These are phyloP conservation scores for Blastobotrys americana DNA, from an alignment of 805 yeast genomes.

Conservation along the genomic window DNA sequence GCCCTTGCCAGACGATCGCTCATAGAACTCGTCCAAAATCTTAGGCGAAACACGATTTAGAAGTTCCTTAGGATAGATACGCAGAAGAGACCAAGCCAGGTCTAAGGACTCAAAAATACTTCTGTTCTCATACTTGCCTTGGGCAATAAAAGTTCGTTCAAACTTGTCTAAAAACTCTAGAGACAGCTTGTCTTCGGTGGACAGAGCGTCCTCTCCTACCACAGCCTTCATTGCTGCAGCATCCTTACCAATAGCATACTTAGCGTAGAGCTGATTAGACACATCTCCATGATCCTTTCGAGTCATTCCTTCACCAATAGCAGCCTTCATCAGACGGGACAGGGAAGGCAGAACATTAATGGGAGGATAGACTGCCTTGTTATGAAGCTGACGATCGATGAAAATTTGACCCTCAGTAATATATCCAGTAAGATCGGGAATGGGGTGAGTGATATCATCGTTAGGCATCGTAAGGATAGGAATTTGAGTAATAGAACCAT, in stretches of 20 bases:
- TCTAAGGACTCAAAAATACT: slow-evolving; percentile 90
- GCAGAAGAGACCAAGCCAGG: slow-evolving; percentile 94
- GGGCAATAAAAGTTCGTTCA: slow-evolving; percentile 89
- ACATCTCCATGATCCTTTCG: slow-evolving; percentile 99
- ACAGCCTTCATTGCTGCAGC: slow-evolving; percentile 99
- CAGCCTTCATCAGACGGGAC: slow-evolving; percentile 97
- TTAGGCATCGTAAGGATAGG: slow-evolving; percentile 99
- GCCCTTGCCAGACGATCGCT: slow-evolving; percentile 43
- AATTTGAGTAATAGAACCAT: slow-evolving; percentile 98
- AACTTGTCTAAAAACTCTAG: slow-evolving; percentile 96
- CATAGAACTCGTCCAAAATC: slow-evolving; percentile 91
- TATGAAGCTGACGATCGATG: slow-evolving; percentile 90
- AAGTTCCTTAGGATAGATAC: slow-evolving; percentile 98
- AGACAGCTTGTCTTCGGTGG: slow-evolving; percentile 94
- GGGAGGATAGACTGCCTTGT: slow-evolving; percentile 98
- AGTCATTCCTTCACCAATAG: slow-evolving; percentile 99
- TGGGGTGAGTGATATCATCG: slow-evolving; percentile 99
- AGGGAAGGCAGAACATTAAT: slow-evolving; percentile 96
- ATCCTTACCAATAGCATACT: slow-evolving; percentile 98
- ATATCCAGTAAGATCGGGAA: slow-evolving; percentile 99
- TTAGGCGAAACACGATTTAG: slow-evolving; percentile 98
- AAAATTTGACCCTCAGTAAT: slow-evolving; percentile 99
- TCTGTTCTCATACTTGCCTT: slow-evolving; percentile 97
- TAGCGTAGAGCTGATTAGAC: slow-evolving; percentile 96
- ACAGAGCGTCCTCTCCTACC: slow-evolving; percentile 98